Base-by-base conservation (phyloP, 257 asterid genomes). In the Lycium ferocissimum region DNA sequence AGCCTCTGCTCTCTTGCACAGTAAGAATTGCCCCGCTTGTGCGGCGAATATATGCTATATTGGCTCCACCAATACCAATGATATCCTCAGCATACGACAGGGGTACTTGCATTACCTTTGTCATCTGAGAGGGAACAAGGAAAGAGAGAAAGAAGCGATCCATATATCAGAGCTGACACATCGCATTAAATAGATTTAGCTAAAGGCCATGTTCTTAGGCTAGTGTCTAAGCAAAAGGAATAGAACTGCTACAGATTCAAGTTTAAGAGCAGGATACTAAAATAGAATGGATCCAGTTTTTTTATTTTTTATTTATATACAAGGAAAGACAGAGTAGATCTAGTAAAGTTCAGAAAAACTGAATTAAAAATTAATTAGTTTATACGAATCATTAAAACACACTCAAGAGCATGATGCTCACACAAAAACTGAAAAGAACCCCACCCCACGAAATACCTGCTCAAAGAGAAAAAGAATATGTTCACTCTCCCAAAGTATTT, bases 81-180 rank as follows among this genome's bases (percentile, higher is more conserved):
- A 95, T 92, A 81, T 94, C 98, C 89, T 95, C 99, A 37, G 98
- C 99, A 90, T 91, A 95, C 13, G 88, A 82, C 15, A 94, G 93
- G 38, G 99, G 98, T 82, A 95, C 90, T 89, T 94, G 97, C 97
- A 94, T 93, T 47, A 92, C 94, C 92, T 94, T 94, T 56, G 94
- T 89, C 71, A 95, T 79, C 99, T 95, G 86, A 85, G 33, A 76
- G 38, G n/a, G 47, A 6, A 76, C 13, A 76, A 76, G 62, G 15
- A 65, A 12, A 63, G 71, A 65, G 61, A 49, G 33, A 26, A 5
- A 49, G 63, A 76, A 26, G 35, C 2, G 18, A 75, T 75, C 12
- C 80, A 45, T 45, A 45, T 8, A 43, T 72, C 57, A 73, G 80
- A 5, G 80, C 80, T 45, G 59, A 45, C 33, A 72, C 80, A 6